phyloP scores from a whole-genome alignment of 768 basidiomycete genomes.

The Jaapia argillacea region DNA sequence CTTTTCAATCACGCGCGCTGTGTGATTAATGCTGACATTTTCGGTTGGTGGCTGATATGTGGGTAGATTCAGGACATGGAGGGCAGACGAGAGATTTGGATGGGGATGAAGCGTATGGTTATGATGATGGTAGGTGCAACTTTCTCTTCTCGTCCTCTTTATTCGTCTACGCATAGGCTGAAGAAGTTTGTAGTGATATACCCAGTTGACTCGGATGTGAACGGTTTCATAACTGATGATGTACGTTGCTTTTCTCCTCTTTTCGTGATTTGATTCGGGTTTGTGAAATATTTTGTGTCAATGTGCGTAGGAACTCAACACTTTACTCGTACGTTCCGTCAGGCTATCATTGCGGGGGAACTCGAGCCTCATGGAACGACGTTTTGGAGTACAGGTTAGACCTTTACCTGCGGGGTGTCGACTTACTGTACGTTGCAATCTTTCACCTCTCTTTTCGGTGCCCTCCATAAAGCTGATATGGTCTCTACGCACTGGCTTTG shows the following conservation, averaged over 20 bases:
- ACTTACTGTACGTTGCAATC: constrained; percentile 52
- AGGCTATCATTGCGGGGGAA: no score
- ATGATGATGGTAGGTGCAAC: constrained; percentile 44
- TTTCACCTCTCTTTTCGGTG: neutral
- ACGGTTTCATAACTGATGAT: constrained; percentile 84
- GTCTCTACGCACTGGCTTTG: neutral
- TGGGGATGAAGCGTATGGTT: constrained; percentile 80
- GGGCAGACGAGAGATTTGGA: constrained; percentile 79
- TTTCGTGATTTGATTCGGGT: neutral
- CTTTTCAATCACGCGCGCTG: no score
- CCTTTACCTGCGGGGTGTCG: constrained; percentile 84
- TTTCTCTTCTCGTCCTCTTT: neutral
- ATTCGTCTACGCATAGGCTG: neutral
- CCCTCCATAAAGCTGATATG: neutral
- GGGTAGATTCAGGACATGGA: constrained; percentile 83
- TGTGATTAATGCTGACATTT: neutral
- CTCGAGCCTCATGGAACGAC: no score
- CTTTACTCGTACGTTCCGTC: no score
- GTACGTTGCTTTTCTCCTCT: constrained; percentile 39
- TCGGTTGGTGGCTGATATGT: neutral
- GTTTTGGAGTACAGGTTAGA: constrained; percentile 71
- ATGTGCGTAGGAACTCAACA: neutral
- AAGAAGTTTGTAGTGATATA: constrained; percentile 66
- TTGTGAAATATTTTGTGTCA: neutral
- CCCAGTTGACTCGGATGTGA: constrained; percentile 58